These are phyloP conservation scores for Claviceps digitariae DNA, from an alignment of 2,329 filamentous ascomycete genomes.

Conservation along the genomic window DNA sequence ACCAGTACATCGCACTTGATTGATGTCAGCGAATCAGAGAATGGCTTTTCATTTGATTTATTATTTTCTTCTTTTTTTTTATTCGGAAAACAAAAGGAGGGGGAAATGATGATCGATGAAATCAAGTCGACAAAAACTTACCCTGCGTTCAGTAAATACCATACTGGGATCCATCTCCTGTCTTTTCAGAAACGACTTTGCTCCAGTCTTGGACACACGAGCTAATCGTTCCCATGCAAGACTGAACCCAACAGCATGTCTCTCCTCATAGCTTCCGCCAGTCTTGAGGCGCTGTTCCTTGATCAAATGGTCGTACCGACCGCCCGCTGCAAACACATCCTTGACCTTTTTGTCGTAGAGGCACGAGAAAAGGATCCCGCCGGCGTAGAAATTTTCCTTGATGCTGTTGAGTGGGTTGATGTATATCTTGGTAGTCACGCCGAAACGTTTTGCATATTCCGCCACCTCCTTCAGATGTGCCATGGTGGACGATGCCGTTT, in stretches of 20 bases:
- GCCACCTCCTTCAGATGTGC: constrained; percentile 69
- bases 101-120: no score
- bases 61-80: background rate
- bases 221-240: constrained; percentile 76
- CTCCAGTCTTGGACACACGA: constrained; percentile 43
- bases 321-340: constrained; percentile 85
- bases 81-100: background rate
- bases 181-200: constrained; percentile 55
- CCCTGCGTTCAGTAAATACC: constrained; percentile 49
- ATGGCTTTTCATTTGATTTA: no score
- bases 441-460: constrained; percentile 62
- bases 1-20: constrained; percentile 73
- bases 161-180: constrained; percentile 46
- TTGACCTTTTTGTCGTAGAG: constrained; percentile 72
- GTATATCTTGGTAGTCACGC: constrained; percentile 65
- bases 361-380: constrained; percentile 81
- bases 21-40: background rate
- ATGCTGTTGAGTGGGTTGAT: constrained; percentile 75
- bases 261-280: constrained; percentile 45
- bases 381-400: constrained; percentile 81
- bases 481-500: constrained; percentile 62
- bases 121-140: constrained; percentile 25
- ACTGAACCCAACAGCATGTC: constrained; percentile 84
- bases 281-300: constrained; percentile 65
- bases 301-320: constrained; percentile 83